Base-by-base conservation (phyloP, 202 grass and related monocot genomes). In the Panicum hallii region DNA sequence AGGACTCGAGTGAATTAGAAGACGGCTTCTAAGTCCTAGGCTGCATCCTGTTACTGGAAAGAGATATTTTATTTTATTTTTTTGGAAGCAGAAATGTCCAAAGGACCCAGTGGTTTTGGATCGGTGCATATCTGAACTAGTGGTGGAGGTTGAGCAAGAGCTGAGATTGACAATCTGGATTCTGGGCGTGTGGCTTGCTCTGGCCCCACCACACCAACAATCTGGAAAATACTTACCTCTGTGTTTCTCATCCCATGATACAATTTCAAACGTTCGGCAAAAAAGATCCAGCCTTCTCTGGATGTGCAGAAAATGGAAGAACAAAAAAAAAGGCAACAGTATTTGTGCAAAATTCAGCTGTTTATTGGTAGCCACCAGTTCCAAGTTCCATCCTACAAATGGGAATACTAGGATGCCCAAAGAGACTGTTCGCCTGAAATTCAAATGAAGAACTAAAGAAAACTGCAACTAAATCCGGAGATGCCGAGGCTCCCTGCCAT, bases 41-140 rank as follows among this genome's bases (percentile, higher is more conserved):
- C 26, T 75, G 61, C 43, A 70, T 65, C 64, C 79, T 56, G 64
- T 70, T 63, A 48, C 11, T 57, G 13, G 40, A 79, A 64, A n/a
- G 48, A 75, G 79, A 88, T 79, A 26, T 26, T 26, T 26, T 26
- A 26, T 26, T 26, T 26, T 26, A 26, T 55, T 82, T 83, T 77
- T 77, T 70, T 52, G 65, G 64, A 74, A 41, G 45, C 23, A 63
- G 83, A 86, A 89, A 82, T 84, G 72, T 79, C 81, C 82, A 84
- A 75, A 69, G 71, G 67, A 74, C 78, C 55, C 70, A 73, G 67
- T 80, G 70, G 72, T 50, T 88, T 86, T 50, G 83, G 91, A 87
- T 89, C 26, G 87, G 87, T 48, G 82, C 67, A 85, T 91, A 86
- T 95, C 89, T 82, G 49, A 95, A 92, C 78, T 72, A 63, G 93